A percentile compares a stretch with the other conserved stretches of the same genome.
Conservation (phyloP, 2,329 filamentous ascomycete genomes). For the Xylaria multiplex region DNA sequence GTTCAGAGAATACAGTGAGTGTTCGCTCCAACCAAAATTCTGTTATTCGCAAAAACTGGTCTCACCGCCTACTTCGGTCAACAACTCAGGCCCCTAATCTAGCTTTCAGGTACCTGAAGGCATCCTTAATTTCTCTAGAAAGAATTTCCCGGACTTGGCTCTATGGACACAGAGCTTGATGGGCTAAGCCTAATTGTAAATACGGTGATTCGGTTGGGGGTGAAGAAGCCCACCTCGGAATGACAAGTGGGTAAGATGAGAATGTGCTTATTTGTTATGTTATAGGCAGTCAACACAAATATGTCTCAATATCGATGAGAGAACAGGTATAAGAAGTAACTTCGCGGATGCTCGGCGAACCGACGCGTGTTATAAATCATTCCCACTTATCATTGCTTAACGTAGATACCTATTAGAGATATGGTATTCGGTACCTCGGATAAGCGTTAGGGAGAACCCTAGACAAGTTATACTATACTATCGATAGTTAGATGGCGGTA, state of each 20-base stretch:
- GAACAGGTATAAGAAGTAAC: neutral
- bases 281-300: neutral
- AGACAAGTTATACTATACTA: neutral
- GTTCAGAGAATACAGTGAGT: slow-evolving; percentile 60
- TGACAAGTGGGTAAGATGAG: slow-evolving; percentile 36
- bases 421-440: slow-evolving; percentile 5
- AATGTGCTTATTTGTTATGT: slow-evolving; percentile 37
- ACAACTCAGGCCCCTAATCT: slow-evolving; percentile 78
- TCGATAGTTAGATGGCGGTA: too few relatives aligned
- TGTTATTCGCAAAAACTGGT: slow-evolving; percentile 5
- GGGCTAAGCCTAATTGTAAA: slow-evolving; percentile 47
- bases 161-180: slow-evolving; percentile 74
- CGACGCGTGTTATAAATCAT: neutral
- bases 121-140: slow-evolving; percentile 74
- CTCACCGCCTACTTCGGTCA: slow-evolving; percentile 20
- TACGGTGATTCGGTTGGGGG: slow-evolving; percentile 42
- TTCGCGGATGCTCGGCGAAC: neutral
- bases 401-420: neutral
- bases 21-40: neutral
- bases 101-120: slow-evolving; percentile 78
- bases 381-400: neutral
- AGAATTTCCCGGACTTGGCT: slow-evolving; percentile 74
- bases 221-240: slow-evolving; percentile 41
- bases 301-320: neutral
- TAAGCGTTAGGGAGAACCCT: neutral